Evolutionary conservation across 164 flowering plant genomes (phyloP).

Genomic region (Tinospora cordifolia): DNA sequence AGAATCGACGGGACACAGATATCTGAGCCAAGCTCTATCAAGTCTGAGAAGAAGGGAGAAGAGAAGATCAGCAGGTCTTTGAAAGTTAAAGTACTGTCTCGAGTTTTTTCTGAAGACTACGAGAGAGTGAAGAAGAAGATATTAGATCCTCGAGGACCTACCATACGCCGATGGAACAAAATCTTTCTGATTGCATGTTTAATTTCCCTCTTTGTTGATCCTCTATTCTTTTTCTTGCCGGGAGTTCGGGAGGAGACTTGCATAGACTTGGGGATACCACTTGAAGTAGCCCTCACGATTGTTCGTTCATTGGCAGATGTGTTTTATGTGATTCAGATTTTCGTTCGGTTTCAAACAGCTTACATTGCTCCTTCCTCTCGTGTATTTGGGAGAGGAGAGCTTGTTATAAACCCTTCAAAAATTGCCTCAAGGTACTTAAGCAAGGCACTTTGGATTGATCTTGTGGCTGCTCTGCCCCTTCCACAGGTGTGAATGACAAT

Average conservation of each 20-base stretch:
- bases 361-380: slow-evolving; percentile 90
- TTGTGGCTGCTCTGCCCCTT: slow-evolving; percentile 75
- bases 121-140: slow-evolving; percentile 56
- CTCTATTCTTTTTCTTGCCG: slow-evolving; percentile 76
- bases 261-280: slow-evolving; percentile 41
- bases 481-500: slow-evolving; percentile 60
- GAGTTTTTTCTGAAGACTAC: slow-evolving; percentile 90
- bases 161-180: slow-evolving; percentile 70
- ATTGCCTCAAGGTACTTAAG: slow-evolving; percentile 59
- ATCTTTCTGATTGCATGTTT: slow-evolving; percentile 67
- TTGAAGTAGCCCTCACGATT: slow-evolving; percentile 51
- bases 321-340: slow-evolving; percentile 65
- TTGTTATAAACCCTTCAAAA: slow-evolving; percentile 62
- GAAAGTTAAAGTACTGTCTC: slow-evolving; percentile 63
- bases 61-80: slow-evolving; percentile 33
- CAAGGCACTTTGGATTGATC: slow-evolving; percentile 61
- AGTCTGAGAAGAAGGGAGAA: slow-evolving; percentile 16
- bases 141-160: slow-evolving; percentile 71
- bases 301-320: slow-evolving; percentile 62
- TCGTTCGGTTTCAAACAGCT: slow-evolving; percentile 69
- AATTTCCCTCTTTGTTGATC: slow-evolving; percentile 82
- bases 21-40: slow-evolving; percentile 26
- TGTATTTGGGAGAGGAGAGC: slow-evolving; percentile 95
- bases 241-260: slow-evolving; percentile 37
- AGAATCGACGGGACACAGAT: slow-evolving; percentile 41